Evolutionary conservation across 495 filamentous ascomycete species (phyloP), one percentile per base, ranked within the genome.

Genomic region (Penicillium parvum): DNA sequence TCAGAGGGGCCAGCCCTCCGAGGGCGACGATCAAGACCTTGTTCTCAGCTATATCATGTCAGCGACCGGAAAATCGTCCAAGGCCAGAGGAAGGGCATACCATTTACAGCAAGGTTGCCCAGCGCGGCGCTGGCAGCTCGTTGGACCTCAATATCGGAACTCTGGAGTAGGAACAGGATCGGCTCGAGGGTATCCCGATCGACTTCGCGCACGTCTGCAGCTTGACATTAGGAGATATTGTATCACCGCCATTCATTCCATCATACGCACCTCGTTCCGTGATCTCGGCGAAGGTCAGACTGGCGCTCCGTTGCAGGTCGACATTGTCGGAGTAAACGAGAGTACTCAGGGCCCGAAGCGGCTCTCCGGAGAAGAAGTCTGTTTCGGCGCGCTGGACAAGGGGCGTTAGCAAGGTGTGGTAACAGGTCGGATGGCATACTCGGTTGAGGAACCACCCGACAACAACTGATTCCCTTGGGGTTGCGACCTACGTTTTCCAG

Each of bases 301-400:
- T 96, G 10, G 92, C 92, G 66, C 94, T 97, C 46, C 92, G 79
- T 66, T 99, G 92, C 33, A 99, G 79, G 54, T 99, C 94, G 60
- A 99, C 88, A 73, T 99, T 99, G 57, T 97, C 90, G 29, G 94
- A 97, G 61, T 95, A 97, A 22, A 99, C 92, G 3, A 99, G 76
- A 4, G 90, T 97, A 69, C 86, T 95, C 32, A 99, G 71, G 27
- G 92, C 91, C 63, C 83, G 85, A 46, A 99, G 81, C n/a, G 92
- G 92, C 57, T 96, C 89, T 65, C 92, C 92, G 17, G 86, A 82
- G 69, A 99, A 99, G 78, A 99, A 99, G 63, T 98, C 90, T 52
- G 89, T 95, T 59, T 97, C 94, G 39, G 81, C 81, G 57, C 90
- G 82, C 91, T 97, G 69, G 58, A 25, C n/a, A 36, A 15, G 38